Percentiles rank a stretch among this genome's conserved stretches.
Conservation (phyloP, 2,329 filamentous ascomycete genomes). For the Monascus ruber region DNA sequence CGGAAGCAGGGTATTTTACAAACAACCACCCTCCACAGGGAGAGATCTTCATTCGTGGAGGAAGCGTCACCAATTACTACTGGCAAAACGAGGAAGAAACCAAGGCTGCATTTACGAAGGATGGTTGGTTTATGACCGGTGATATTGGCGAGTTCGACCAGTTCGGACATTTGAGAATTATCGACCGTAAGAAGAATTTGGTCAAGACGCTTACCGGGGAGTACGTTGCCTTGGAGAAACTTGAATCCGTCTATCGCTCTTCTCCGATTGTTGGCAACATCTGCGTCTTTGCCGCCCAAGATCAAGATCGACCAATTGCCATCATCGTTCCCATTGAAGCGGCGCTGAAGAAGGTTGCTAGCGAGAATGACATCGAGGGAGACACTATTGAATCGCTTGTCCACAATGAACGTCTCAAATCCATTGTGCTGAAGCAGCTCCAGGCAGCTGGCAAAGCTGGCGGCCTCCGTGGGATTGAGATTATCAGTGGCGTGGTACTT, state of each 20-base stretch:
- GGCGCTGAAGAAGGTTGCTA: conserved; percentile 45
- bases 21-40: conserved; percentile 71
- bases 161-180: conserved; percentile 70
- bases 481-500: conserved; percentile 33
- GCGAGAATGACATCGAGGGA: conserved; percentile 50
- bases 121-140: conserved; percentile 95
- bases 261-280: conserved; percentile 71
- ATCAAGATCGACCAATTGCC: conserved; percentile 68
- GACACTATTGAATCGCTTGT: conserved; percentile 57
- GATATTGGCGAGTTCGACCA: conserved; percentile 85
- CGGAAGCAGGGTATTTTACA: conserved; percentile 75
- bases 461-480: conserved; percentile 30
- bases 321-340: conserved; percentile 57
- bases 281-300: conserved; percentile 69
- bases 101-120: conserved; percentile 60
- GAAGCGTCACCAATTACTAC: conserved; percentile 64
- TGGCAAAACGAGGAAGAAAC: conserved; percentile 82
- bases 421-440: conserved; percentile 29
- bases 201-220: conserved; percentile 93
- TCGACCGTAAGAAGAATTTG: conserved; percentile 96
- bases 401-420: conserved; percentile 32
- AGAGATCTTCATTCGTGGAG: conserved; percentile 81
- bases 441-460: conserved; percentile 25
- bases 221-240: conserved; percentile 93
- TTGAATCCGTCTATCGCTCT: conserved; percentile 82